These are phyloP conservation scores for Kregervanrija fluxuum DNA, from an alignment of 805 yeast genomes.

Conservation along the genomic window DNA sequence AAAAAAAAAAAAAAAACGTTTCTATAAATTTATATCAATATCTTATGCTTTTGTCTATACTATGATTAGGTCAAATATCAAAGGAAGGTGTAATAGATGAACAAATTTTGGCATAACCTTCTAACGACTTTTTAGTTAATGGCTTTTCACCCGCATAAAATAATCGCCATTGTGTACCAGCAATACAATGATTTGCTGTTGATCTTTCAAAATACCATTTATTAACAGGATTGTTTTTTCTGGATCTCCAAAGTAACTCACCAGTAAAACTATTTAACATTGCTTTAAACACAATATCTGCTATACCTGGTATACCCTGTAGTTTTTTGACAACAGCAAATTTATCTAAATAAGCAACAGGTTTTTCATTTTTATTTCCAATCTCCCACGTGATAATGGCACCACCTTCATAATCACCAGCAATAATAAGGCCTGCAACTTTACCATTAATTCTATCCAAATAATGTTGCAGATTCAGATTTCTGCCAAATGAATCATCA, in stretches of 20 bases:
- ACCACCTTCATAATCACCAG: slow-evolving; percentile 94
- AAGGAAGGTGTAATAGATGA: slow-evolving; percentile 52
- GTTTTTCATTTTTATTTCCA: slow-evolving; percentile 11
- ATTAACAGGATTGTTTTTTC: slow-evolving; percentile 82
- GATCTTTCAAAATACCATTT: slow-evolving; percentile 97
- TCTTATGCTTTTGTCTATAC: background rate
- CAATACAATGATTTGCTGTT: slow-evolving; percentile 52
- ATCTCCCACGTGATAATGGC: slow-evolving; percentile 86
- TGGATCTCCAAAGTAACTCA: slow-evolving; percentile 86
- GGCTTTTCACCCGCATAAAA: slow-evolving; percentile 35
- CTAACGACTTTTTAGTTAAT: slow-evolving; percentile 29
- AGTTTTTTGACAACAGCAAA: slow-evolving; percentile 79
- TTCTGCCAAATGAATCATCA: slow-evolving; percentile 70
- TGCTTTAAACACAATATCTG: slow-evolving; percentile 85
- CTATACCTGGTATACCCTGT: slow-evolving; percentile 91
- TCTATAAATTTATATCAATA: background rate
- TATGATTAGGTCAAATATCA: background rate
- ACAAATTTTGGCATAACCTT: slow-evolving; percentile 48
- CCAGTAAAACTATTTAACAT: slow-evolving; percentile 60
- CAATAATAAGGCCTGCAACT: slow-evolving; percentile 72
- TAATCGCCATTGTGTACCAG: slow-evolving; percentile 31
- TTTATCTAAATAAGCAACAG: slow-evolving; percentile 80
- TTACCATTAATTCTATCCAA: slow-evolving; percentile 54
- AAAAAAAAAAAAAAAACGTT: background rate
- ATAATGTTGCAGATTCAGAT: slow-evolving; percentile 61